Evolutionary conservation across 768 basidiomycete species (phyloP).

Genomic region (Tephrocybe sp.): DNA sequence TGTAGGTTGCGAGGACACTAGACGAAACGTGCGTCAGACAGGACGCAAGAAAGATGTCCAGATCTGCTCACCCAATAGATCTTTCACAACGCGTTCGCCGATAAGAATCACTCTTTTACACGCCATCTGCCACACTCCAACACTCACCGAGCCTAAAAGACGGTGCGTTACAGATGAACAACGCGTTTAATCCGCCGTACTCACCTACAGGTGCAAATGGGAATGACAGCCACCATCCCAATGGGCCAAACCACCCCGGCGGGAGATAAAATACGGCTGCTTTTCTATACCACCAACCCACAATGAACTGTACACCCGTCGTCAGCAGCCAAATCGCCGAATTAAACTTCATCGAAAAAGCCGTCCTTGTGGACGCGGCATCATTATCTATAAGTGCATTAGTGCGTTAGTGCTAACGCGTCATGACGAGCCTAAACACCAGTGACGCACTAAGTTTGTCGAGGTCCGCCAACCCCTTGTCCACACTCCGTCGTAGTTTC

Average conservation of each 20-base stretch:
- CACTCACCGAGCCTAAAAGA: slow-evolving; percentile 79
- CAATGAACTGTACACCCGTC: slow-evolving; percentile 78
- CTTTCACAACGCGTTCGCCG: slow-evolving; percentile 72
- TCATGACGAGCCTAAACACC: not conserved
- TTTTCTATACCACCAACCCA: slow-evolving; percentile 91
- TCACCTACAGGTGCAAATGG: slow-evolving; percentile 88
- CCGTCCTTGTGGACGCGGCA: slow-evolving; percentile 52
- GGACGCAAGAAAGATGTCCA: not conserved
- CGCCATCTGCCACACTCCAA: slow-evolving; percentile 94
- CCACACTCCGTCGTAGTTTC: slow-evolving; percentile 83
- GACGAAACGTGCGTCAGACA: slow-evolving; percentile 2
- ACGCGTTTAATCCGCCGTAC: slow-evolving; percentile 17
- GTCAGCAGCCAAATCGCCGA: slow-evolving; percentile 76
- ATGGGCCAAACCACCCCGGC: slow-evolving; percentile 83
- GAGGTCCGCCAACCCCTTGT: slow-evolving; percentile 87
- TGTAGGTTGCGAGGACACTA: slow-evolving; percentile 11
- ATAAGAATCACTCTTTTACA: slow-evolving; percentile 81
- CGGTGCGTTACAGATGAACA: not conserved
- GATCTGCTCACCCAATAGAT: slow-evolving; percentile 43
- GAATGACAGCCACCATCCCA: slow-evolving; percentile 84
- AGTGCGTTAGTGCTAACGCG: slow-evolving; percentile 2
- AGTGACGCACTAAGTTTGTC: slow-evolving; percentile 82
- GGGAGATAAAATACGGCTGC: slow-evolving; percentile 94
- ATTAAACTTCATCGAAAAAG: slow-evolving; percentile 73
- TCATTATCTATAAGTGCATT: slow-evolving; percentile 53